Evolutionary conservation across 768 basidiomycete genomes (phyloP), one percentile per base, ranked within the genome.

Genomic region (Leccinum disarticulatum): DNA sequence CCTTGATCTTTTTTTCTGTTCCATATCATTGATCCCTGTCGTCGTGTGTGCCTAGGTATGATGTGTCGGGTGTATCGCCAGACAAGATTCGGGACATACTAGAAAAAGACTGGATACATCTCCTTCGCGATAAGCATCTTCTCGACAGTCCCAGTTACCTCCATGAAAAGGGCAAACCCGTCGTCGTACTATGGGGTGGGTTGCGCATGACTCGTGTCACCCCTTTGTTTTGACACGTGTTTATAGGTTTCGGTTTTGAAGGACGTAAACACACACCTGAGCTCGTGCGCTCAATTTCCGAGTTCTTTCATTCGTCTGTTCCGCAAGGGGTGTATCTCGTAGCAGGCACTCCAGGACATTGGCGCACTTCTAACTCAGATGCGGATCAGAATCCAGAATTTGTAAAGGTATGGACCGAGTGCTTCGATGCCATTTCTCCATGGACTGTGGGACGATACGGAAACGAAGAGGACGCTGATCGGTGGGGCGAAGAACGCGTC

Each of bases 401-500:
- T 61, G 64, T 86, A 13, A 76, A 83, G 52, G 79, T 91, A 10
- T 93, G 88, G 86, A 75, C 90, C 10, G 84, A 86, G n/a, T 84
- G 84, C 25, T 90, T 91, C 60, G 90, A 91, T 61, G 87, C 88
- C 4, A 82, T 92, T 57, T 88, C 86, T 22, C 92, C 92, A 7
- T 93, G 91, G 91, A 90, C 87, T 6, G 80, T 93, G 10, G 92
- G 91, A 4, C 77, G 89, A 35, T 92, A 84, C 69, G 75, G 74
- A 19, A 81, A 79, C 60, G 81, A 84, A 60, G 77, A 79, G 47
- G 84, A 84, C 14, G 88, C 86, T 1, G 88, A 91, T 55, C 60
- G 71, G 6, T 92, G 87, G 71, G 83, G 83, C 8, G 79, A 83
- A 64, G 78, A 79, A 10, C 85, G 81, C 52, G 84, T 90, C 71